phyloP scores from a whole-genome alignment of 495 filamentous ascomycete species.

The Hypoxylon subgilvum region DNA sequence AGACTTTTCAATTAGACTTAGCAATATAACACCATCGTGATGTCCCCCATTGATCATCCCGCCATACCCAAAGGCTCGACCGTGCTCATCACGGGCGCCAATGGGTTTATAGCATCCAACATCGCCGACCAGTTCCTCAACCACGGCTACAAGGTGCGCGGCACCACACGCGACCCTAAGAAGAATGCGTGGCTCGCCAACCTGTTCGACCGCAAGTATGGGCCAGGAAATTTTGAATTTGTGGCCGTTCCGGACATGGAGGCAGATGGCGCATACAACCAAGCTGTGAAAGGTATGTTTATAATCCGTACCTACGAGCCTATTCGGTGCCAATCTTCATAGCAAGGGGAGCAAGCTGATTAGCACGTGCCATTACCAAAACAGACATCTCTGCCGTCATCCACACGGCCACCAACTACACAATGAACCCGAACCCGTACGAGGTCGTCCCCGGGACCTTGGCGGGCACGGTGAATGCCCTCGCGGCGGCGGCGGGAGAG shows the following conservation, averaged over 20 bases:
- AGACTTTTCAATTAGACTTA: no score
- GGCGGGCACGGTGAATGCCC: neutral
- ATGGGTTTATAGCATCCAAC: constrained; percentile 39
- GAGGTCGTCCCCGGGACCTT: neutral
- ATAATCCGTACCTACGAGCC: neutral
- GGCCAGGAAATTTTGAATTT: neutral
- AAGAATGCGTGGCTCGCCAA: constrained; percentile 11
- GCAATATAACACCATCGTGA: neutral
- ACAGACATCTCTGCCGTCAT: neutral
- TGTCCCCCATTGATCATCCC: neutral
- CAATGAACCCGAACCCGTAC: neutral
- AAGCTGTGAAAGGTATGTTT: neutral
- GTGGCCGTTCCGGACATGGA: neutral
- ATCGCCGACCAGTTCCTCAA: constrained; percentile 30
- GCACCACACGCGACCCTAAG: constrained; percentile 31
- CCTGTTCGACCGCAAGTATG: neutral
- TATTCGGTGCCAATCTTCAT: neutral
- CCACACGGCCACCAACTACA: neutral
- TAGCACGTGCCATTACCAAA: neutral
- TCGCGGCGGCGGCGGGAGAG: neutral
- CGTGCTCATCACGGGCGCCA: constrained; percentile 40
- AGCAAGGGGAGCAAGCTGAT: neutral
- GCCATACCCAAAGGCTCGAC: constrained; percentile 25
- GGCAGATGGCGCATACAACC: neutral
- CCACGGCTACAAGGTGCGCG: constrained; percentile 31